These are phyloP conservation scores for Hagleromyces aurorensis DNA, from an alignment of 805 yeast species.

Conservation along the genomic window DNA sequence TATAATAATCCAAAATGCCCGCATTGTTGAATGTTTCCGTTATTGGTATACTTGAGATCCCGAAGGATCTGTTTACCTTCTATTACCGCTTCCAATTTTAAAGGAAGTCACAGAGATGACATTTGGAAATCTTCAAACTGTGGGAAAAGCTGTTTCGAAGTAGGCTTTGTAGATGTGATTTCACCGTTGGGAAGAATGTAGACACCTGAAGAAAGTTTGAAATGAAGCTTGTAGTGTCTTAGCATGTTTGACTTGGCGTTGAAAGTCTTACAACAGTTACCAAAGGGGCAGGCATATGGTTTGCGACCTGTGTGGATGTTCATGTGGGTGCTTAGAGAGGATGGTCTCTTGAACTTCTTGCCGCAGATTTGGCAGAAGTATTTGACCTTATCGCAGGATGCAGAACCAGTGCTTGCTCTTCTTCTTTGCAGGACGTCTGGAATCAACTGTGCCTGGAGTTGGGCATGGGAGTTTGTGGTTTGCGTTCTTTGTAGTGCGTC, in stretches of 20 bases:
- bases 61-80: too few species aligned
- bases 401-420: too few species aligned
- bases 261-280: conserved; percentile 60
- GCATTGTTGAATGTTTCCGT: too few species aligned
- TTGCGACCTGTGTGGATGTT: conserved; percentile 84
- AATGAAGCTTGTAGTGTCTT: conserved; percentile 26
- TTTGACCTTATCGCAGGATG: too few species aligned
- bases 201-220: conserved; percentile 14
- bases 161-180: conserved; percentile 10
- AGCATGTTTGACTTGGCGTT: conserved; percentile 28
- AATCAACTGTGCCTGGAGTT: too few species aligned
- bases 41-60: too few species aligned
- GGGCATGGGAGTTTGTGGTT: too few species aligned
- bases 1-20: too few species aligned
- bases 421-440: too few species aligned
- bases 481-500: too few species aligned
- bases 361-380: conserved; percentile 64
- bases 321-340: conserved; percentile 73
- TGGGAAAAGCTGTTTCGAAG: conserved; percentile 13
- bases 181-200: conserved; percentile 19
- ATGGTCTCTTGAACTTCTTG: conserved; percentile 78
- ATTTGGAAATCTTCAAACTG: too few species aligned
- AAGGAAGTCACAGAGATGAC: not conserved
- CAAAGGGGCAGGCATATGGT: conserved; percentile 65
- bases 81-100: too few species aligned